Evolutionary conservation across 176 grass and related monocot species (phyloP), one percentile per base, ranked within the genome.

Genomic region (Secale cereale): DNA sequence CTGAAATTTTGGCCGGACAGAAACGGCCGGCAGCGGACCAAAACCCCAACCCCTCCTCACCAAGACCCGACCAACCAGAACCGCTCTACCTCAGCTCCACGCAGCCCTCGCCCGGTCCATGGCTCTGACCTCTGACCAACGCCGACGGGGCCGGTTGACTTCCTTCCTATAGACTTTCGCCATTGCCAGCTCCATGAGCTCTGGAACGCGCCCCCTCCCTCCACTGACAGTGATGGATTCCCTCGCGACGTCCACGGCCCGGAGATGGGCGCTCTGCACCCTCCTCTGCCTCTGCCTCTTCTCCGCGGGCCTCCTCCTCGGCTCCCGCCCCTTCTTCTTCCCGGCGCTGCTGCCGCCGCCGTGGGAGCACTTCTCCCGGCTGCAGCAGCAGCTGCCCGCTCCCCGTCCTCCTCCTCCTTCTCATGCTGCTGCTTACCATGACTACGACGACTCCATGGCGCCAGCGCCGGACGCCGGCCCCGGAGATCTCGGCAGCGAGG

Each of bases 1-100:
- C 11, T 43, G 3, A 43, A 41, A 43, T 13, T 43, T 43, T 43
- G 40, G 11, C 40, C 11, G 40, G 40, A 1, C 40, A 43, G 40
- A 43, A 29, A 54, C 0, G 12, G 8, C 46, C 16, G 46, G 74
- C 59, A 29, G 57, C 83, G 15, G 70, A 50, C 89, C 90, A 88
- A 78, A 85, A 76, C 71, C 82, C 70, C 82, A 88, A 88, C 90
- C 64, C 72, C 82, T 87, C 77, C 81, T 62, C 65, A 91, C 86
- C 82, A 63, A 65, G 56, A 65, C 46, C 64, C 59, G 45, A 61
- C 79, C 59, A 65, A 61, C 79, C 31, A 64, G 72, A 82, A 78
- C 79, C 28, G 6, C 48, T 52, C 48, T 52, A 52, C 48, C 48
- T 52, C 67, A 37, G 39, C 29, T 2, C 78, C 65, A 50, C 57